Evolutionary conservation across 1,284 basidiomycete genomes (phyloP), one percentile per base, ranked within the genome.

Genomic region (Leccinum cinnamomeum): DNA sequence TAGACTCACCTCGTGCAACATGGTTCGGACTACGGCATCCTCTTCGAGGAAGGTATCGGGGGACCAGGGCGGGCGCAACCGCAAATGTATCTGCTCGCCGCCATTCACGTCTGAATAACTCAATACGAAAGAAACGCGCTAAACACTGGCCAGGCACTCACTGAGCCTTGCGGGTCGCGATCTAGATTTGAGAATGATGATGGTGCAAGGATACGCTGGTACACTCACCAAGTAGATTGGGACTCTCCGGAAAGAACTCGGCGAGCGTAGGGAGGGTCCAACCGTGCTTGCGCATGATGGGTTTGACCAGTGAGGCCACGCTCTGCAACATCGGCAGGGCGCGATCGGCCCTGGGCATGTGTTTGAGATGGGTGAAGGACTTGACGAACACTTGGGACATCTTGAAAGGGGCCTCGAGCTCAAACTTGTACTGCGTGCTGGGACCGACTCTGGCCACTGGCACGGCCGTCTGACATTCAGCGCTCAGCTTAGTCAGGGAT

Each of bases 201-300:
- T 51, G 3, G 50, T 10, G 20, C 23, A 18, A 54, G 4, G 62
- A 59, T 10, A 12, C 18, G 20, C 18, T 41, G 18, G 37, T 11
- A 30, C 54, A 48, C 87, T 72, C 69, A 89, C 92, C 94, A 39
- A 95, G 77, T 16, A 96, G 78, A 68, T 83, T 86, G 0, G 87
- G 83, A 61, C 86, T 84, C 11, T 87, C 82, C 1, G 94, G 94
- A 67, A 92, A 90, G 80, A 96, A 95, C 74, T 97, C 94, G 12
- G 89, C 82, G 14, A 96, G 83, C 0, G 85, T 82, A n/a, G 92
- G 92, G 7, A 97, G 80, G 37, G 83, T 80, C 93, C 93, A 95
- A 6, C 78, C 78, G 67, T 89, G 88, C 68, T 89, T 92, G 63
- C 86, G 80, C 94, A 95, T 95, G 68, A 96, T 92, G 3, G 94